These are phyloP conservation scores for Chrysoporthe puriensis DNA, from an alignment of 2,329 filamentous ascomycete species.

Conservation along the genomic window DNA sequence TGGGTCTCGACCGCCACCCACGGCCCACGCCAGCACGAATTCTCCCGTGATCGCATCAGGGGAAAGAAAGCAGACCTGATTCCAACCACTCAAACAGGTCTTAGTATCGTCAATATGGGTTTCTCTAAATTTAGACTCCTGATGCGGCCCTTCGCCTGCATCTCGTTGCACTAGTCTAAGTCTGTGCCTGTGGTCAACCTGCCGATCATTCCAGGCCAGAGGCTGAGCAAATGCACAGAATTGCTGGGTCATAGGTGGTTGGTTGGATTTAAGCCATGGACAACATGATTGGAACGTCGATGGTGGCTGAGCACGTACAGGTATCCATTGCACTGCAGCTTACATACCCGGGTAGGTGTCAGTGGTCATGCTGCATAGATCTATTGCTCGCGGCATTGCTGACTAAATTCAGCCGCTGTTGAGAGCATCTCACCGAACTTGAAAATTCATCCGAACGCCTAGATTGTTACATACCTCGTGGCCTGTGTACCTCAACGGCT, in stretches of 20 bases:
- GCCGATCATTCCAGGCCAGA: conserved; percentile 6
- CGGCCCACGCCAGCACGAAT: neutral
- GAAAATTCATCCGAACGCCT: neutral
- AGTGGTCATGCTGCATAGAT: neutral
- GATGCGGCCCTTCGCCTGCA: conserved; percentile 4
- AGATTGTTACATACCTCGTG: neutral
- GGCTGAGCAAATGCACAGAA: conserved; percentile 5
- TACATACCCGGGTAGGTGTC: neutral
- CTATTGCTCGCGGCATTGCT: neutral
- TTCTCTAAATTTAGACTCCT: conserved; percentile 10
- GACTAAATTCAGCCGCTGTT: conserved; percentile 7
- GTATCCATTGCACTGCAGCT: conserved; percentile 2
- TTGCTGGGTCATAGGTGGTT: neutral
- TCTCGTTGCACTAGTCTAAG: conserved; percentile 3
- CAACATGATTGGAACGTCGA: neutral
- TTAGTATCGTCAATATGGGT: conserved; percentile 6
- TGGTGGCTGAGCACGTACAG: conserved; percentile 1
- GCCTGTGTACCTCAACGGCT: too few relatives aligned
- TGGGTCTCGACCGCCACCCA: neutral
- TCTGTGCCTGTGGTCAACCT: neutral
- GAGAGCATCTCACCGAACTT: neutral
- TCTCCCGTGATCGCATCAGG: neutral
- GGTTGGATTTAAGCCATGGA: neutral
- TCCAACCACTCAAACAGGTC: neutral
- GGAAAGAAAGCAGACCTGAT: neutral